Percentiles rank a stretch among this genome's conserved stretches.
These are phyloP conservation scores for Inga laurina DNA, from an alignment of 306 rosid genomes.

Conservation along the genomic window DNA sequence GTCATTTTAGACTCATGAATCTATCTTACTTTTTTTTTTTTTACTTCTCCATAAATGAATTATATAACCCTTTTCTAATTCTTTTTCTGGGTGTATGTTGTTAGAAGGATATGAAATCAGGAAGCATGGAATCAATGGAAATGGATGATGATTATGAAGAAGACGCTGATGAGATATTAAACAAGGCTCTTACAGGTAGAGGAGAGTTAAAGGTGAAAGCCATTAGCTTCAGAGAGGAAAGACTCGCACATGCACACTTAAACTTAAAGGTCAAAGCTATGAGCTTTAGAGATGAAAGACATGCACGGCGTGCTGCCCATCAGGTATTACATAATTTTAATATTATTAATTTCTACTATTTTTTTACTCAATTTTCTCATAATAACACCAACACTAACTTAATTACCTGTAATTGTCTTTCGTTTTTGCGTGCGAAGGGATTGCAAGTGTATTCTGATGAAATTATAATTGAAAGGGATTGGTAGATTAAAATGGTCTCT, in stretches of 20 bases:
- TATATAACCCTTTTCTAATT: not conserved
- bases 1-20: not conserved
- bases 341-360: not conserved
- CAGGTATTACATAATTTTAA: not conserved
- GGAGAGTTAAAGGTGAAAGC: slow-evolving; percentile 83
- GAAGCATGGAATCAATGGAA: slow-evolving; percentile 36
- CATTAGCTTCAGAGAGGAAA: slow-evolving; percentile 66
- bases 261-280: slow-evolving; percentile 58
- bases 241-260: not conserved
- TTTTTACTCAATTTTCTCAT: too few relatives aligned
- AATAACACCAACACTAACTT: not conserved
- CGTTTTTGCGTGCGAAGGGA: not conserved
- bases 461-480: slow-evolving; percentile 13
- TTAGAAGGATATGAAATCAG: slow-evolving; percentile 48
- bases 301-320: not conserved
- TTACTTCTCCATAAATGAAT: too few relatives aligned
- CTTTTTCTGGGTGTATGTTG: not conserved
- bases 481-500: not conserved
- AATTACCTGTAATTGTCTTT: not conserved
- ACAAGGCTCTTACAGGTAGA: slow-evolving; percentile 71
- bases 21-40: not conserved
- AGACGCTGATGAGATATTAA: slow-evolving; percentile 73
- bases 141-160: slow-evolving; percentile 64
- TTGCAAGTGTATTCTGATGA: not conserved
- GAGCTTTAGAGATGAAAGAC: slow-evolving; percentile 69